These are phyloP conservation scores for Gaultheria prostrata DNA, from an alignment of 148 eudicot species.

Conservation along the genomic window DNA sequence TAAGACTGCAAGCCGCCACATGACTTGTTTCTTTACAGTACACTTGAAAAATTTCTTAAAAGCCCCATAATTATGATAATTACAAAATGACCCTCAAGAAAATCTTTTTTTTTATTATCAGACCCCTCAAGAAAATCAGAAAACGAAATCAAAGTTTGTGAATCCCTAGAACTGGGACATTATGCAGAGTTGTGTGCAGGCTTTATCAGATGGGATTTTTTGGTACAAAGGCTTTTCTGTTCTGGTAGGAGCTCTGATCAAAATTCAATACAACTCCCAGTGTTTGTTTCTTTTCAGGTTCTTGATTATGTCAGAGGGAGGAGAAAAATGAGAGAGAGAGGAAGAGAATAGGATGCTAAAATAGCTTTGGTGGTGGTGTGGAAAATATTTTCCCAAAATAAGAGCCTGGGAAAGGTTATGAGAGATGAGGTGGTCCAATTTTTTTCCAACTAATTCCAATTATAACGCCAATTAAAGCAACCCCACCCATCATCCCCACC, in stretches of 20 bases:
- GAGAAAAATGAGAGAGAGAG: no score
- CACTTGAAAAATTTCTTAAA: not conserved
- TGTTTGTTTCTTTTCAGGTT: not conserved
- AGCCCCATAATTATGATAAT: not conserved
- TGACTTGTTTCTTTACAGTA: constrained; percentile 6
- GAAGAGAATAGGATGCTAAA: constrained; percentile 18
- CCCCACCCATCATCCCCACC: constrained; percentile 19
- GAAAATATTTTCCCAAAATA: constrained; percentile 29
- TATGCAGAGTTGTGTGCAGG: constrained; percentile 21
- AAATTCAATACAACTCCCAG: constrained; percentile 19
- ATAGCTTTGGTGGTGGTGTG: not conserved
- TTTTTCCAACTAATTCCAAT: constrained; percentile 60
- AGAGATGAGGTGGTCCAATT: constrained; percentile 59
- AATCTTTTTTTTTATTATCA: not conserved
- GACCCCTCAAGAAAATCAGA: not conserved
- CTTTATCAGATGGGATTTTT: constrained; percentile 26
- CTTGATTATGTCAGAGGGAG: not conserved
- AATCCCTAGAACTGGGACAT: constrained; percentile 23
- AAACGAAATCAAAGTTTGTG: not conserved
- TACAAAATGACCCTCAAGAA: not conserved
- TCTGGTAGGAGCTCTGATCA: not conserved
- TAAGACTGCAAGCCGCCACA: constrained; percentile 28
- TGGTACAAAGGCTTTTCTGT: not conserved
- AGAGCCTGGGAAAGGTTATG: constrained; percentile 26
- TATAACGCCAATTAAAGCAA: constrained; percentile 36